Evolutionary conservation across 331 rosid genomes (phyloP).

Genomic region (Cydonia oblonga): DNA sequence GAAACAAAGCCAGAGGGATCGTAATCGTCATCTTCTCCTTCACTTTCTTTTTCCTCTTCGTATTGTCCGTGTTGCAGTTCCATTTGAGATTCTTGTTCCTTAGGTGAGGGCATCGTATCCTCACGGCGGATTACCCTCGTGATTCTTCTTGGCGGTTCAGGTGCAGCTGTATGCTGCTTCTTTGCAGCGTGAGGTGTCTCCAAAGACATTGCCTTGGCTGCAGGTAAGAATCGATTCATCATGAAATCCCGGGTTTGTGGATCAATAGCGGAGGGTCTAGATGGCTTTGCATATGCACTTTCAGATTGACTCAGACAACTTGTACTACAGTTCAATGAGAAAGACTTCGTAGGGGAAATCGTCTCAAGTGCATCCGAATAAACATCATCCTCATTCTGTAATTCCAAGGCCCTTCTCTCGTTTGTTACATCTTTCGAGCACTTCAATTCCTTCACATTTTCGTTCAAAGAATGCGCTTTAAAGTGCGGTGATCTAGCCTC

Average conservation of each 20-base stretch:
- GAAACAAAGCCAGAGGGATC: conserved; percentile 31
- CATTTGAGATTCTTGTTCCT: conserved; percentile 27
- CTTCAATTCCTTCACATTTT: conserved; percentile 12
- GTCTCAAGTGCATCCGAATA: conserved; percentile 69
- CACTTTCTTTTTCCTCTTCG: conserved; percentile 51
- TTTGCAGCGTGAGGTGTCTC: conserved; percentile 57
- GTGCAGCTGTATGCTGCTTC: conserved; percentile 40
- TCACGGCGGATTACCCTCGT: conserved; percentile 27
- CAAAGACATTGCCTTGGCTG: conserved; percentile 93
- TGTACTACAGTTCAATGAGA: conserved; percentile 62
- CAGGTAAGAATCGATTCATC: conserved; percentile 94
- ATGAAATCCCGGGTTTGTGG: conserved; percentile 71
- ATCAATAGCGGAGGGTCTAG: conserved; percentile 46
- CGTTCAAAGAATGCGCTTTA: conserved; percentile 25
- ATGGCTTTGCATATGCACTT: conserved; percentile 26
- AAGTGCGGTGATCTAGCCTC: conserved; percentile 4
- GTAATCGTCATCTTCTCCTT: conserved; percentile 23
- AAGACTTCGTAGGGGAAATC: conserved; percentile 44
- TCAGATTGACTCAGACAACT: conserved; percentile 65
- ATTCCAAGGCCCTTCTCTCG: conserved; percentile 23
- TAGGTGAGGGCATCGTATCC: conserved; percentile 32
- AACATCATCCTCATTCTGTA: conserved; percentile 29
- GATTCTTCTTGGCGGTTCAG: conserved; percentile 45
- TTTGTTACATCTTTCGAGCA: conserved; percentile 17
- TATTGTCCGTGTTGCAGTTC: conserved; percentile 25